Evolutionary conservation across 306 rosid genomes (phyloP).

Genomic region (Boehmeria nivea): DNA sequence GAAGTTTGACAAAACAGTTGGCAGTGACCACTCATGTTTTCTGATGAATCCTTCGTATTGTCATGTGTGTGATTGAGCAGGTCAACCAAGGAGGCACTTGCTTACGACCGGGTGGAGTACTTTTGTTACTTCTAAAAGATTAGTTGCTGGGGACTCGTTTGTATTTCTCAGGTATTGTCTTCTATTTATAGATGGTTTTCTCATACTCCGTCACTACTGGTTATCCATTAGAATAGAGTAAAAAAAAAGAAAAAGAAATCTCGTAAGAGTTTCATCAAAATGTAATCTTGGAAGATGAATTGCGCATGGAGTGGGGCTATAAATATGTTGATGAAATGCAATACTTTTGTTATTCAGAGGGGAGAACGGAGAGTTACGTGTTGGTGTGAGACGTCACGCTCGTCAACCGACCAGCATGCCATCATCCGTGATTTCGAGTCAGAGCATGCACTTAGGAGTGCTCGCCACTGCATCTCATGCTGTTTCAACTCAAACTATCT

Average conservation of each 20-base stretch:
- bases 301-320: background rate
- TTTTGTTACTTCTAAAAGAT: conserved; percentile 88
- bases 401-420: conserved; percentile 83
- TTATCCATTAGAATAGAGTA: too few relatives aligned
- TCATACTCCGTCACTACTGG: too few relatives aligned
- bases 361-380: conserved; percentile 65
- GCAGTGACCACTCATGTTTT: too few relatives aligned
- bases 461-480: conserved; percentile 98
- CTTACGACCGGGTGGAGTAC: conserved; percentile 98
- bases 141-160: conserved; percentile 87
- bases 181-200: background rate
- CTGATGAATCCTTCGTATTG: background rate
- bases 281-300: background rate
- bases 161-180: conserved; percentile 66
- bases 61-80: conserved; percentile 36
- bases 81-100: conserved; percentile 95
- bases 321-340: conserved; percentile 17
- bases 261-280: background rate
- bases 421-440: conserved; percentile 85
- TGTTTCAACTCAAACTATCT: conserved; percentile 66
- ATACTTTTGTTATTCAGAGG: conserved; percentile 48
- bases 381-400: conserved; percentile 84
- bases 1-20: too few relatives aligned
- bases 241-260: background rate
- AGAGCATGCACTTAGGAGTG: conserved; percentile 95